Conservation (phyloP, 1,139 yeast species). For the Pneumocystis canis region DNA sequence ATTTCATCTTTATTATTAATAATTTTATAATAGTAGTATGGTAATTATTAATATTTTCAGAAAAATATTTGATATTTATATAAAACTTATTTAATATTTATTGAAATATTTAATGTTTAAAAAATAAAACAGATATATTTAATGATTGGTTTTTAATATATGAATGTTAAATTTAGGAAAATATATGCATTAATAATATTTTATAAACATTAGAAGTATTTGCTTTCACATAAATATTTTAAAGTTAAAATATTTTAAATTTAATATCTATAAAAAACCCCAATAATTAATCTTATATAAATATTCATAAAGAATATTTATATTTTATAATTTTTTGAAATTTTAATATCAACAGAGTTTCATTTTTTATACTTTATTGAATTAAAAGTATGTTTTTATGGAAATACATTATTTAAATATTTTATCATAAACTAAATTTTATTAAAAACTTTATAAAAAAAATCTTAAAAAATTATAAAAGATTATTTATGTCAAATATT, state of each 20-base stretch:
- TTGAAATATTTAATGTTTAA: constrained; percentile 70
- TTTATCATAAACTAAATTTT: neutral
- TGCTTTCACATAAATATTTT: constrained; percentile 12
- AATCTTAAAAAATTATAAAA: neutral
- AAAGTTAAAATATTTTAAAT: neutral
- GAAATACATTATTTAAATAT: neutral
- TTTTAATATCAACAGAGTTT: neutral
- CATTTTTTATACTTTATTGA: too few relatives aligned
- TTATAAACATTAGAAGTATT: constrained; percentile 47
- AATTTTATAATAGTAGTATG: constrained; percentile 52
- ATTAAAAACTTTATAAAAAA: neutral
- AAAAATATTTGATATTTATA: constrained; percentile 57
- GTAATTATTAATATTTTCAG: constrained; percentile 56
- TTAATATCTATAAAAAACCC: too few relatives aligned
- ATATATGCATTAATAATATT: constrained; percentile 58
- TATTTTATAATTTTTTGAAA: neutral
- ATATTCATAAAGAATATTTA: constrained; percentile 2
- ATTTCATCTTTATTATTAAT: constrained; percentile 62
- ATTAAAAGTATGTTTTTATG: neutral
- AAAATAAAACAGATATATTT: constrained; percentile 65
- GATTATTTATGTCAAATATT: neutral
- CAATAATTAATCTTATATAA: too few relatives aligned
- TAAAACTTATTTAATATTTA: constrained; percentile 80
- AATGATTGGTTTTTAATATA: constrained; percentile 73
- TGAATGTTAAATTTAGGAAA: constrained; percentile 81